Percentiles rank a stretch among this genome's conserved stretches.
Conservation (phyloP, 306 rosid species). For the Dryas octopetala region DNA sequence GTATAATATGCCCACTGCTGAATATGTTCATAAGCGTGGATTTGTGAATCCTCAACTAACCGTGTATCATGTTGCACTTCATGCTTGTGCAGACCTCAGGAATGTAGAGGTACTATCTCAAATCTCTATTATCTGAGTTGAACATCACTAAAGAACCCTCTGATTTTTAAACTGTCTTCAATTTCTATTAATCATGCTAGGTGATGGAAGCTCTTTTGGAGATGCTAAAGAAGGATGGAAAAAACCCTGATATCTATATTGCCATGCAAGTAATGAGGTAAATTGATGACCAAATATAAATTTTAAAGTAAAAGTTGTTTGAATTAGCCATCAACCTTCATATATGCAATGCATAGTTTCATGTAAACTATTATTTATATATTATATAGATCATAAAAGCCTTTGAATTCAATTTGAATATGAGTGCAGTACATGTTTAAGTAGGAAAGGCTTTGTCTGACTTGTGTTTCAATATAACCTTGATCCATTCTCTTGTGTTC, state of each 20-base stretch:
- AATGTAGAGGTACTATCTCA: slow-evolving; percentile 62
- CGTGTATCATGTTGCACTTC: slow-evolving; percentile 72
- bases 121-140: slow-evolving; percentile 2
- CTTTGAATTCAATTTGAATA: background rate
- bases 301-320: background rate
- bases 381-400: background rate
- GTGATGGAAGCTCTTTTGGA: slow-evolving; percentile 66
- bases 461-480: background rate
- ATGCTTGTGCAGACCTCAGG: slow-evolving; percentile 80
- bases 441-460: background rate
- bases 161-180: background rate
- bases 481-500: background rate
- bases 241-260: slow-evolving; percentile 62
- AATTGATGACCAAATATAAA: slow-evolving; percentile 5
- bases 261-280: slow-evolving; percentile 78
- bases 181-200: slow-evolving; percentile 41
- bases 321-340: background rate
- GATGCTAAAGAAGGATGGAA: slow-evolving; percentile 69
- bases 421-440: background rate
- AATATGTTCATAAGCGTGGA: slow-evolving; percentile 58
- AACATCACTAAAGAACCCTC: background rate
- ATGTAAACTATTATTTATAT: background rate
- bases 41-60: slow-evolving; percentile 52
- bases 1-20: slow-evolving; percentile 89
- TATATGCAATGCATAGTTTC: background rate